A percentile compares a stretch with the other conserved stretches of the same genome.
Evolutionary conservation across 2,329 filamentous ascomycete species (phyloP).

Genomic region (Phoma sp.): DNA sequence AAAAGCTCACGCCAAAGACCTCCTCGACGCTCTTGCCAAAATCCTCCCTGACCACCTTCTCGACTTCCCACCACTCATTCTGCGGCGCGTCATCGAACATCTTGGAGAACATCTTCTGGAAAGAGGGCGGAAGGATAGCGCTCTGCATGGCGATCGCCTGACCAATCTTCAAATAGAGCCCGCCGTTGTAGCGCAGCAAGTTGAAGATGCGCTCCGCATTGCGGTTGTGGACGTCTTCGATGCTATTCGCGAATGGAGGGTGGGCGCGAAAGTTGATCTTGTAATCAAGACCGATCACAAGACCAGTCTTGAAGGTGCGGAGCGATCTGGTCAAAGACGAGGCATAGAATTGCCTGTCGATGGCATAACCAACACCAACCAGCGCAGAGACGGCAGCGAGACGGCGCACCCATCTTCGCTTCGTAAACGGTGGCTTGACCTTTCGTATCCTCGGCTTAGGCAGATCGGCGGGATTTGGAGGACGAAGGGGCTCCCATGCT

Average conservation of each 20-base stretch:
- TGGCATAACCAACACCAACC: constrained; percentile 66
- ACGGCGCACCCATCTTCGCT: constrained; percentile 78
- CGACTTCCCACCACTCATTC: constrained; percentile 84
- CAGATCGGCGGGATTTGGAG: constrained; percentile 79
- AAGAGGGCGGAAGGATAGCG: constrained; percentile 89
- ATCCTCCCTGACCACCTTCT: constrained; percentile 84
- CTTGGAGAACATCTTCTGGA: constrained; percentile 91
- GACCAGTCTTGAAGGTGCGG: constrained; percentile 79
- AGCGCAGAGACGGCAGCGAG: constrained; percentile 67
- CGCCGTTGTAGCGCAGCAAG: constrained; percentile 83
- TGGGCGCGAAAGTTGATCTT: constrained; percentile 92
- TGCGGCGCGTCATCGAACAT: constrained; percentile 99
- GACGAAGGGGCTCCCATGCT: constrained; percentile 56
- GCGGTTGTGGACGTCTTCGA: constrained; percentile 79
- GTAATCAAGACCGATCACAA: constrained; percentile 88
- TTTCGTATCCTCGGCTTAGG: constrained; percentile 59
- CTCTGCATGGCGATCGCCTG: constrained; percentile 99
- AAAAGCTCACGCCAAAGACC: constrained; percentile 88
- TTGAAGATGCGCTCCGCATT: constrained; percentile 85
- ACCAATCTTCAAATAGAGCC: constrained; percentile 95
- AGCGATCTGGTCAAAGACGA: constrained; percentile 78
- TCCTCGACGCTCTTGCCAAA: constrained; percentile 85
- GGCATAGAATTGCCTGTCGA: constrained; percentile 79
- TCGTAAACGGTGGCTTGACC: constrained; percentile 73
- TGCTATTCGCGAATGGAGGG: constrained; percentile 74